Conservation (phyloP, 2,329 filamentous ascomycete genomes). For the Penicillium sp. region DNA sequence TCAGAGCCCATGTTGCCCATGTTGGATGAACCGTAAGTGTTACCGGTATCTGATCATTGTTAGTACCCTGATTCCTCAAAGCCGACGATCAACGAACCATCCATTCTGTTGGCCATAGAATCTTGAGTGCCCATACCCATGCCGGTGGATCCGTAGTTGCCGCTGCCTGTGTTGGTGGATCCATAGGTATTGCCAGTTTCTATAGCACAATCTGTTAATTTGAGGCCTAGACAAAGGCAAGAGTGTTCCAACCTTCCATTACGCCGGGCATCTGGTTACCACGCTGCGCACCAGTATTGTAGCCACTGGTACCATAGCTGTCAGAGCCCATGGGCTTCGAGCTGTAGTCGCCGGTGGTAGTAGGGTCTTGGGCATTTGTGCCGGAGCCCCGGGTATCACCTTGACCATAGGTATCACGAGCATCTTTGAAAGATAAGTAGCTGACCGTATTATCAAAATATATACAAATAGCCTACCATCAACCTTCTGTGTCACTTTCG, state of each 20-base stretch:
- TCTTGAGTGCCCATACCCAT: conserved; percentile 3
- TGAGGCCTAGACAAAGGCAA: background rate
- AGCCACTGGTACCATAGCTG: background rate
- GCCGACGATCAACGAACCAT: background rate
- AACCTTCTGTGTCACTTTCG: conserved; percentile 23
- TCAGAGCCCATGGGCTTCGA: conserved; percentile 2
- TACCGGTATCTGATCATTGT: background rate
- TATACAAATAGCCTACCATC: conserved; percentile 9
- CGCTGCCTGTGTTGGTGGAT: conserved; percentile 2
- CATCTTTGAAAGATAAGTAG: conserved; percentile 5
- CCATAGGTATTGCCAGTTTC: background rate
- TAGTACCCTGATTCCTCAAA: background rate
- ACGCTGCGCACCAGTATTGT: background rate
- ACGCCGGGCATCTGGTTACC: background rate
- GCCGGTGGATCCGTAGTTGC: conserved; percentile 4
- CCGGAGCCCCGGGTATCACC: background rate
- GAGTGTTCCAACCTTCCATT: conserved; percentile 1
- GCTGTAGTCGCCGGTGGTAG: conserved; percentile 1
- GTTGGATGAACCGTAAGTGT: background rate
- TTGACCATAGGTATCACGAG: conserved; percentile 4
- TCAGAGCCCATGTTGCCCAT: conserved; percentile 3
- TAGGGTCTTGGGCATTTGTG: background rate
- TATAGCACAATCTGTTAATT: background rate
- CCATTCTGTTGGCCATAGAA: background rate
- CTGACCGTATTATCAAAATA: background rate